Evolutionary conservation across 164 flowering plant species (phyloP).

Genomic region (Tinospora cordifolia): DNA sequence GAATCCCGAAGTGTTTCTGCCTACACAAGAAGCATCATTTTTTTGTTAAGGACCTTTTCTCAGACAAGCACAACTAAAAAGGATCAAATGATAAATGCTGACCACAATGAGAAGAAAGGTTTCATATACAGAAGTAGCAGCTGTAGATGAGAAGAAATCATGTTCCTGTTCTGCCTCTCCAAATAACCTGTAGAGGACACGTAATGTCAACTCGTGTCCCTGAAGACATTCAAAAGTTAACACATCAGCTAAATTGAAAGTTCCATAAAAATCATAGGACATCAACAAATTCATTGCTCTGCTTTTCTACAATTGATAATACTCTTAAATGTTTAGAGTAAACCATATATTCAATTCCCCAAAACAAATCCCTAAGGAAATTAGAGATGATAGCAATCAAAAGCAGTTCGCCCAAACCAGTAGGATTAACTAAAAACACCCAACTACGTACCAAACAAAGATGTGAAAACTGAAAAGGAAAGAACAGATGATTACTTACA

Average conservation of each 20-base stretch:
- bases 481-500: neutral
- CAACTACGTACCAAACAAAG: neutral
- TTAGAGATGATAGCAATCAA: neutral
- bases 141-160: slow-evolving; percentile 81
- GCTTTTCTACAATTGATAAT: neutral
- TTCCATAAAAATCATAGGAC: too few relatives aligned
- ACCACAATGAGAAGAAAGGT: slow-evolving; percentile 79
- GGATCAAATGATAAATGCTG: slow-evolving; percentile 19
- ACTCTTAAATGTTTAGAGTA: too few relatives aligned
- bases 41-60: slow-evolving; percentile 1
- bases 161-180: slow-evolving; percentile 81
- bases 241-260: slow-evolving; percentile 6
- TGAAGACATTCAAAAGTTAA: slow-evolving; percentile 35
- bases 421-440: neutral
- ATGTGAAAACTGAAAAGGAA: neutral
- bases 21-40: slow-evolving; percentile 28
- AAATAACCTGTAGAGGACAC: slow-evolving; percentile 79
- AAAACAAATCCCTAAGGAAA: neutral
- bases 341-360: neutral
- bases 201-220: slow-evolving; percentile 98
- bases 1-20: slow-evolving; percentile 84
- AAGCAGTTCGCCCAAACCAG: neutral
- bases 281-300: too few relatives aligned
- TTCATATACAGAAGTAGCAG: slow-evolving; percentile 81
- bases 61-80: neutral